Percentiles rank a stretch among this genome's conserved stretches.
These are phyloP conservation scores for Pseudevernia furfuracea DNA, from an alignment of 495 filamentous ascomycete species.

Conservation along the genomic window DNA sequence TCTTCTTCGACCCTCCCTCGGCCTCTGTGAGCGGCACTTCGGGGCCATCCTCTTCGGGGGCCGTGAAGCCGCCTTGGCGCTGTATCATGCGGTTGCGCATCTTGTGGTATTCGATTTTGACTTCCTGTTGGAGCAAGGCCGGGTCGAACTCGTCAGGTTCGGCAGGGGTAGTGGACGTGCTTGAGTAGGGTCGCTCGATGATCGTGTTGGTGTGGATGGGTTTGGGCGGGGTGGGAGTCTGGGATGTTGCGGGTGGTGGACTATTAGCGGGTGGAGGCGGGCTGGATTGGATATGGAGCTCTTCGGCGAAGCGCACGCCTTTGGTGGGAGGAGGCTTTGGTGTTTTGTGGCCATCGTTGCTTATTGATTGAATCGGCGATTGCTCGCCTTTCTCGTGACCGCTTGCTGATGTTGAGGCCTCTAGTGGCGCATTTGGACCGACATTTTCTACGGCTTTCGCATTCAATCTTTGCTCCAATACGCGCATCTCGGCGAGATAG, in stretches of 20 bases:
- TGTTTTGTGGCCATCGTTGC: slow-evolving; percentile 30
- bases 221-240: slow-evolving; percentile 44
- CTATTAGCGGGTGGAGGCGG: slow-evolving; percentile 8
- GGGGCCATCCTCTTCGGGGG: slow-evolving; percentile 50
- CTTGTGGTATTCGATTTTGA: slow-evolving; percentile 70
- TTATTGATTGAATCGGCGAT: not conserved
- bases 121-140: slow-evolving; percentile 61
- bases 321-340: slow-evolving; percentile 38
- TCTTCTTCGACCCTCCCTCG: slow-evolving; percentile 58
- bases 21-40: slow-evolving; percentile 56
- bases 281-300: slow-evolving; percentile 55
- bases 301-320: slow-evolving; percentile 65
- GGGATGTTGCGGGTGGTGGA: slow-evolving; percentile 13
- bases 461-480: slow-evolving; percentile 67
- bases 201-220: slow-evolving; percentile 50
- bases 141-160: slow-evolving; percentile 71
- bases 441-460: slow-evolving; percentile 31
- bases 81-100: slow-evolving; percentile 73
- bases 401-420: not conserved
- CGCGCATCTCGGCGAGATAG: slow-evolving; percentile 71
- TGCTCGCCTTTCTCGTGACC: not conserved
- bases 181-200: slow-evolving; percentile 49
- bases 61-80: slow-evolving; percentile 66
- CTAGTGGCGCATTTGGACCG: slow-evolving; percentile 36
- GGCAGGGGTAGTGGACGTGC: slow-evolving; percentile 28